phyloP scores from a whole-genome alignment of 2,329 filamentous ascomycete genomes.

The Ophiostoma tasmaniense region DNA sequence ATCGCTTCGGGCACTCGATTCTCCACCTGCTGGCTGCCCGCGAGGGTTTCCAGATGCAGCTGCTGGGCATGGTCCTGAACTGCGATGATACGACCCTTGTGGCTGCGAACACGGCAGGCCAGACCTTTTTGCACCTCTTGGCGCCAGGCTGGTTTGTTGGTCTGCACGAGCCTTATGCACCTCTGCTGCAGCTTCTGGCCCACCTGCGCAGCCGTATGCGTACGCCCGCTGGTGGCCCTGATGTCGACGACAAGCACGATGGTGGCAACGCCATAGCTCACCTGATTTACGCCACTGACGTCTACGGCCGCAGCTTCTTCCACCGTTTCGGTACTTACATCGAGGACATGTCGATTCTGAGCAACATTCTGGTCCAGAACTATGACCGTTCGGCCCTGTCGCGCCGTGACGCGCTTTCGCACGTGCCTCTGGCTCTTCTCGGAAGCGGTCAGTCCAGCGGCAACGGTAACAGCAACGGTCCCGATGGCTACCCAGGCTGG shows the following conservation, averaged over 20 bases:
- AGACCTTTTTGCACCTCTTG: conserved; percentile 43
- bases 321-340: conserved; percentile 34
- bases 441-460: neutral
- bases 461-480: neutral
- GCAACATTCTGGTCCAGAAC: conserved; percentile 30
- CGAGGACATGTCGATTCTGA: conserved; percentile 25
- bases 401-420: conserved; percentile 43
- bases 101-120: conserved; percentile 36
- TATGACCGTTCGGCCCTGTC: conserved; percentile 29
- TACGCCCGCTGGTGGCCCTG: neutral
- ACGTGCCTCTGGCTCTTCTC: conserved; percentile 24
- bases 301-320: conserved; percentile 46
- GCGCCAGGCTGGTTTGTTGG: conserved; percentile 29
- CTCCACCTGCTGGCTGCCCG: conserved; percentile 40
- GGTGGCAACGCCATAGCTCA: conserved; percentile 8
- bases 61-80: conserved; percentile 25
- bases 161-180: conserved; percentile 21
- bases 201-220: conserved; percentile 23
- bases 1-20: conserved; percentile 41
- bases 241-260: neutral
- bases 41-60: conserved; percentile 24
- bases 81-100: conserved; percentile 21
- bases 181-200: conserved; percentile 25
- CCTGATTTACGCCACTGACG: conserved; percentile 34
- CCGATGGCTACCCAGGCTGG: conserved; percentile 8